phyloP scores from a whole-genome alignment of 1,284 basidiomycete genomes.

The Erythrobasidium hasegawianum region DNA sequence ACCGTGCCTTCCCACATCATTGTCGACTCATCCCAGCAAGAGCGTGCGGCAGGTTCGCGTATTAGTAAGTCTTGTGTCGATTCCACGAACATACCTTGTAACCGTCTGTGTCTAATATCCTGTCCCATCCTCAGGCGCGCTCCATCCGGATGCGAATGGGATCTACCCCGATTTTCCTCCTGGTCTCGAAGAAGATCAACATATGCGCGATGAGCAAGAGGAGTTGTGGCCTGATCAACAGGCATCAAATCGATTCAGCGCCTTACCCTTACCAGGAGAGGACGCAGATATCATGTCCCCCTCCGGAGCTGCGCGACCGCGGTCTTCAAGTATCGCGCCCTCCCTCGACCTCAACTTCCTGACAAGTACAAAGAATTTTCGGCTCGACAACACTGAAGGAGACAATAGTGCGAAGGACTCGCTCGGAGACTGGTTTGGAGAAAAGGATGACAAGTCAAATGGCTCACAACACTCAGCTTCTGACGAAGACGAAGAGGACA shows the following conservation, averaged over 20 bases:
- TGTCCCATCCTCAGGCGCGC: too few relatives aligned
- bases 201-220: background rate
- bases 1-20: background rate
- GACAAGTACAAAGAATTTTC: background rate
- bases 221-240: background rate
- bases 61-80: too few relatives aligned
- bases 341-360: conserved; percentile 26
- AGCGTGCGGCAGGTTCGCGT: background rate
- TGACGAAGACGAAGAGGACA: conserved; percentile 22
- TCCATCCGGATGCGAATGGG: too few relatives aligned
- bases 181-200: too few relatives aligned
- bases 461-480: conserved; percentile 1
- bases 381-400: conserved; percentile 1
- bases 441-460: background rate
- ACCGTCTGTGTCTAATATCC: too few relatives aligned
- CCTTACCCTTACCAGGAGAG: background rate
- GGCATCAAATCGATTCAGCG: background rate
- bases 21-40: background rate
- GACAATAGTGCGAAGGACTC: conserved; percentile 11
- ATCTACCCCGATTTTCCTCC: background rate
- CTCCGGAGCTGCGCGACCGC: background rate
- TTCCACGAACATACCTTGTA: too few relatives aligned
- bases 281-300: background rate
- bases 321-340: conserved; percentile 14
- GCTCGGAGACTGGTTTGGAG: conserved; percentile 5